Conservation (phyloP, 2,329 filamentous ascomycete genomes). For the Penicillium sp. region DNA sequence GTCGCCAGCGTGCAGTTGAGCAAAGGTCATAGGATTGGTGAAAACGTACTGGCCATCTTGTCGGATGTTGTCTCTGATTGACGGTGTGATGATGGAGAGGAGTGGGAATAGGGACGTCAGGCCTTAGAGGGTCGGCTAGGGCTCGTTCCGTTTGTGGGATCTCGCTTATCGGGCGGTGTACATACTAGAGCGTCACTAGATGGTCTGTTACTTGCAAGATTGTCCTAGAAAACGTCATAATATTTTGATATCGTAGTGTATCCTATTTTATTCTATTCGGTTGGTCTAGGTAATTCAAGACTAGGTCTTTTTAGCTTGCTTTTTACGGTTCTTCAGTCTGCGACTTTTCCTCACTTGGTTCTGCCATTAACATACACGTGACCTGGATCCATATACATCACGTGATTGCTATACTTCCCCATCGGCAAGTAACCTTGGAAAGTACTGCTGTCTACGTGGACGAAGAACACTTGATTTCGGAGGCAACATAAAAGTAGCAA, state of each 20-base stretch:
- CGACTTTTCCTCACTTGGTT: background rate
- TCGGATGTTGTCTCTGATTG: slow-evolving; percentile 45
- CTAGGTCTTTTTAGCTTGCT: background rate
- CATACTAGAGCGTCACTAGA: slow-evolving; percentile 14
- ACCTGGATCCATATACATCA: background rate
- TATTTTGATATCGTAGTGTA: background rate
- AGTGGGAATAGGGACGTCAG: slow-evolving; percentile 32
- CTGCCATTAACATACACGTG: slow-evolving; percentile 5
- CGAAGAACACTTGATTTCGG: background rate
- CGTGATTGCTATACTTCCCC: slow-evolving; percentile 10
- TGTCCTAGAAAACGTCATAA: background rate
- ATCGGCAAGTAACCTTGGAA: background rate
- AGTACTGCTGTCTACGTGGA: background rate
- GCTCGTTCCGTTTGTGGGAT: slow-evolving; percentile 40
- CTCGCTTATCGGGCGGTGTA: slow-evolving; percentile 41
- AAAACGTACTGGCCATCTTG: slow-evolving; percentile 50
- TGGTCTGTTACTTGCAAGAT: background rate
- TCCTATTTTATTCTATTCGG: background rate
- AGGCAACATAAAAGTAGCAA: background rate
- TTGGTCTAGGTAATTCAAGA: background rate
- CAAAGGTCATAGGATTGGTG: slow-evolving; percentile 7
- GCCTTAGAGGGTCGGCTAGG: slow-evolving; percentile 38
- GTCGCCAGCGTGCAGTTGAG: background rate
- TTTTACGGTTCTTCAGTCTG: background rate
- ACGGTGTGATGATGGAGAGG: slow-evolving; percentile 39